Evolutionary conservation across 148 eudicot genomes (phyloP), one percentile per base, ranked within the genome.

Genomic region (Vaccinium corymbosum): DNA sequence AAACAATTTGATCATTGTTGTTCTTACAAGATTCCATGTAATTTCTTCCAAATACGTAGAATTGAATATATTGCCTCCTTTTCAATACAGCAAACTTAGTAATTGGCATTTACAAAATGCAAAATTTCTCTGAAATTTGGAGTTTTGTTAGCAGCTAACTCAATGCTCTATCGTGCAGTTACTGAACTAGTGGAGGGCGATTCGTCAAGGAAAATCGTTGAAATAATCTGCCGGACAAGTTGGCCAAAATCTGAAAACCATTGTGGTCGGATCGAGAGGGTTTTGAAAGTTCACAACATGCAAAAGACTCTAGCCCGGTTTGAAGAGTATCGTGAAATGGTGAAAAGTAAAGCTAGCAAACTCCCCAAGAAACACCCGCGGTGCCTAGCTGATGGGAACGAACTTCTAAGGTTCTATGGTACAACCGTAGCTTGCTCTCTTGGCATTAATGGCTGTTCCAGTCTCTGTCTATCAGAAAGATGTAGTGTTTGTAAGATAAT

Each of bases 331-430:
- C 79, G 99, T 29, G 99, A 96, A 78, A 86, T 83, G 61, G 99
- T 96, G 15, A 96, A 94, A 83, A 74, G 80, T 79, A 96, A 91
- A 83, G 99, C 99, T 16, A 93, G 98, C 85, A 96, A 92, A 77
- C 98, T 96, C 81, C 91, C 92, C 14, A 96, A 96, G 90, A 96
- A 94, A 83, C 98, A 96, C 80, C 98, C 99, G 12, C 91, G 99
- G 11, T 96, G 99, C 70, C 68, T 94, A 11, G 99, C 99, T 0
- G 99, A 96, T 70, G 99, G 99, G 3, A 96, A 96, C 62, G 99
- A 96, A 80, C 92, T 96, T 1, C 89, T 96, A 55, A 90, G 99
- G 83, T 96, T 96, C 85, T 89, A 92, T 27, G 99, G 99, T 46
- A 94, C 99, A 5, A 93, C 92, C 0, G 80, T 94, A 22, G 88